Evolutionary conservation across 2,329 filamentous ascomycete genomes (phyloP), one percentile per base, ranked within the genome.

Genomic region (Neocucurbitaria cava): DNA sequence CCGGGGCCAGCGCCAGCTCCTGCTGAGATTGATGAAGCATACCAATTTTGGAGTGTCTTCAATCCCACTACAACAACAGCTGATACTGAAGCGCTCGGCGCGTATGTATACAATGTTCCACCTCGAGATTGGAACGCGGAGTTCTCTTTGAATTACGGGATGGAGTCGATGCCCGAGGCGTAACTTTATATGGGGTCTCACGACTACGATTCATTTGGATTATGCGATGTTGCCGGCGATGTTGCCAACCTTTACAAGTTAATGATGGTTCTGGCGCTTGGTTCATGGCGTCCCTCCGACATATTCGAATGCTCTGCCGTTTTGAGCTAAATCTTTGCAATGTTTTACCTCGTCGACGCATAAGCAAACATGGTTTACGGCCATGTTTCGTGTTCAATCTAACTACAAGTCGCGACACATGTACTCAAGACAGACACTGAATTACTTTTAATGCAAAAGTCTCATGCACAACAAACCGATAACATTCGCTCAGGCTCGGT

Each of bases 51-150:
- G 65, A 66, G 56, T 1, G 54, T 69, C 2, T 71, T 73, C 59
- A 70, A 74, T 26, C 62, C 71, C 5, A 64, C 70, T 2, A 67
- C 66, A 5, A 68, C 69, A 7, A 58, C 61, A 0, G 56, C 57
- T 8, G 68, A 69, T 38, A 48, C 57, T 6, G 70, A 73, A 8
- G 28, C 61, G 18, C 46, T 65, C 8, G 56, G 59, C 20, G 57
- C 63, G 5, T 61, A 54, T 50, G 41, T 61, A 18, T 71, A 68
- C 40, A 69, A 63, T 15, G 47, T 64, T n/a, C 67, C 67, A 7
- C 65, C 64, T 18, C 56, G 61, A 23, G 70, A 74, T 41, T 74
- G 70, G 71, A 70, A 70, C 24, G 58, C 63, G 5, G 72, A 75
- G 47, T 75, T 74, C 42, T 65, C 62, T 23, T 44, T 74, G 24